Conservation (phyloP, 768 basidiomycete species). For the Xerocomus brunneocitrinus region DNA sequence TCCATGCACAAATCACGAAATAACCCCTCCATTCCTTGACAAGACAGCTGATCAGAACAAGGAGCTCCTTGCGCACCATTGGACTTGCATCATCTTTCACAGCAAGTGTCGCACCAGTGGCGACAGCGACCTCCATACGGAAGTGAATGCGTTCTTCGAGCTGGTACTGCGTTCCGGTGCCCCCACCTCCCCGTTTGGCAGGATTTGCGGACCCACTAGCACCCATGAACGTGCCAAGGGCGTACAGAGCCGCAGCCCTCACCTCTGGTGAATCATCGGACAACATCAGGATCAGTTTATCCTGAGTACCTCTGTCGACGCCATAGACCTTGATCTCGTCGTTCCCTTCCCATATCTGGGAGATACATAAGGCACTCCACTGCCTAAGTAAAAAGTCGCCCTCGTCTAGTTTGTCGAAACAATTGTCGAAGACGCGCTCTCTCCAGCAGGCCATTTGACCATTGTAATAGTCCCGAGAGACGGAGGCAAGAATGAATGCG, state of each 20-base stretch:
- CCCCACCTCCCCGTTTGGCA: constrained; percentile 71
- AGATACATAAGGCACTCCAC: constrained; percentile 92
- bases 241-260: constrained; percentile 84
- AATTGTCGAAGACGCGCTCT: constrained; percentile 81
- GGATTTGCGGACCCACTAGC: constrained; percentile 74
- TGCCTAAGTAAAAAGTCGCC: constrained; percentile 90
- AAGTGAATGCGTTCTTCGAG: constrained; percentile 77
- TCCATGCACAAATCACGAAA: constrained; percentile 95
- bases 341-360: constrained; percentile 89
- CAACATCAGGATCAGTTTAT: constrained; percentile 72
- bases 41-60: constrained; percentile 86
- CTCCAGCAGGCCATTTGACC: constrained; percentile 85
- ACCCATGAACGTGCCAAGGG: constrained; percentile 90
- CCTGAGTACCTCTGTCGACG: constrained; percentile 74
- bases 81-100: constrained; percentile 94
- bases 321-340: constrained; percentile 88
- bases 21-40: constrained; percentile 97
- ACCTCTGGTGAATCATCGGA: constrained; percentile 92
- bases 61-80: constrained; percentile 91
- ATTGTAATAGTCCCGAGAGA: constrained; percentile 82
- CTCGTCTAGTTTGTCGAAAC: constrained; percentile 79
- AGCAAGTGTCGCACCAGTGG: constrained; percentile 81
- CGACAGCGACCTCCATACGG: constrained; percentile 87
- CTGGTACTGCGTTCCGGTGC: constrained; percentile 74
- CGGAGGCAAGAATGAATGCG: constrained; percentile 88